Evolutionary conservation across 108 stramenopile genomes (phyloP).

Genomic region (Nitzschia sp.): DNA sequence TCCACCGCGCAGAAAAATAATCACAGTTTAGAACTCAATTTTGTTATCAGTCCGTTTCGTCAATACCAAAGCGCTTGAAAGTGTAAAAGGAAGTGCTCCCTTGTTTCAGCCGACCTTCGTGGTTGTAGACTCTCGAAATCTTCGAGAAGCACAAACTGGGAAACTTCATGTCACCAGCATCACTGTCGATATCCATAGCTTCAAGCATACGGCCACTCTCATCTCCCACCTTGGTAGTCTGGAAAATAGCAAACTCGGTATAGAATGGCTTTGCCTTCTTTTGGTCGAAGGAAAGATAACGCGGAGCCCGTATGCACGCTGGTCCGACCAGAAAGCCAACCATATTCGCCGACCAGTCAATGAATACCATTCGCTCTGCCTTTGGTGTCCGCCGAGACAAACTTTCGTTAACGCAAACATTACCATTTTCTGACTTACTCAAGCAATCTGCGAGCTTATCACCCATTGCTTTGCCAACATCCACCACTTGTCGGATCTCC

Average conservation of each 20-base stretch:
- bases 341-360: slow-evolving; percentile 45
- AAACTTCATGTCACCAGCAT: slow-evolving; percentile 11
- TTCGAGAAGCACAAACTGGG: slow-evolving; percentile 43
- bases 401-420: slow-evolving; percentile 45
- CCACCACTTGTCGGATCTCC: slow-evolving; percentile 48
- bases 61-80: slow-evolving; percentile 43
- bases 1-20: background rate
- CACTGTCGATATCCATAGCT: background rate
- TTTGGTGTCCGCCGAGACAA: slow-evolving; percentile 46
- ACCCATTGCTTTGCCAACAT: slow-evolving; percentile 46
- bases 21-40: slow-evolving; percentile 1
- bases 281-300: slow-evolving; percentile 43
- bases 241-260: slow-evolving; percentile 55
- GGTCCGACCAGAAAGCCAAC: slow-evolving; percentile 43
- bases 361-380: slow-evolving; percentile 54
- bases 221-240: background rate
- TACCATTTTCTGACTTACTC: slow-evolving; percentile 30
- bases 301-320: slow-evolving; percentile 38
- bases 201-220: background rate
- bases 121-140: slow-evolving; percentile 47
- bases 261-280: slow-evolving; percentile 35
- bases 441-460: slow-evolving; percentile 11
- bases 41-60: slow-evolving; percentile 13
- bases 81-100: slow-evolving; percentile 53
- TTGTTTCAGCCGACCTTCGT: slow-evolving; percentile 48